Evolutionary conservation across 2,329 filamentous ascomycete genomes (phyloP).

Genomic region (Fusarium temperatum): DNA sequence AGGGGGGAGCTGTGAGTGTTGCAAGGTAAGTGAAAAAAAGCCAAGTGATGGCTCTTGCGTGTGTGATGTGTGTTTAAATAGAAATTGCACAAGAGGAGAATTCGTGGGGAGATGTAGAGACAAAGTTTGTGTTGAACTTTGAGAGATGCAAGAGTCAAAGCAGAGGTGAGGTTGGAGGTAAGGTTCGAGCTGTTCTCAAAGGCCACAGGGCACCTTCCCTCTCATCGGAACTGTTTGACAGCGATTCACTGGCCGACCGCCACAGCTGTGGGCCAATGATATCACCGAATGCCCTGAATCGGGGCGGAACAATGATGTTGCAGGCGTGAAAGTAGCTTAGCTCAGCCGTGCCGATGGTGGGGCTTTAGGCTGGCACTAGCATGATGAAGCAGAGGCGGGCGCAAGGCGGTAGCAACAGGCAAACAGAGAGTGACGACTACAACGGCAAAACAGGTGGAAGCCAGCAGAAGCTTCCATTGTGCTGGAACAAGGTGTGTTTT

Average conservation of each 20-base stretch:
- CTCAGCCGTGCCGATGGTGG: slow-evolving; percentile 37
- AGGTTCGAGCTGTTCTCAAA: slow-evolving; percentile 41
- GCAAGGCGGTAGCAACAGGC: slow-evolving; percentile 37
- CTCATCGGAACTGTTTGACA: slow-evolving; percentile 37
- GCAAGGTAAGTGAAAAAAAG: slow-evolving; percentile 21
- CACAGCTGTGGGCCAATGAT: slow-evolving; percentile 48
- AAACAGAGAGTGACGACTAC: slow-evolving; percentile 42
- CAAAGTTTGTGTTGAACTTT: slow-evolving; percentile 24
- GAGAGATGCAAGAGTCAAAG: slow-evolving; percentile 34
- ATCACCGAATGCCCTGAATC: slow-evolving; percentile 40
- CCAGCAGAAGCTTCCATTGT: slow-evolving; percentile 36
- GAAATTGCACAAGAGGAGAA: background rate
- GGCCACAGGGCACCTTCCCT: slow-evolving; percentile 42
- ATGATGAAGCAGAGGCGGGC: slow-evolving; percentile 39
- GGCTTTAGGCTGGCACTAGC: slow-evolving; percentile 28
- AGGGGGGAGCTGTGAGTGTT: slow-evolving; percentile 30
- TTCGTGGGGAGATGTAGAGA: background rate
- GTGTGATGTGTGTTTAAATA: slow-evolving; percentile 1
- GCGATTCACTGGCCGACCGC: slow-evolving; percentile 43
- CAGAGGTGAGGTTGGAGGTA: slow-evolving; percentile 23
- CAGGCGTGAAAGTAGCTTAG: slow-evolving; percentile 37
- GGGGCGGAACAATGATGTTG: slow-evolving; percentile 51
- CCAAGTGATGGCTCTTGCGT: slow-evolving; percentile 29
- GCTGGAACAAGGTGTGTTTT: background rate
- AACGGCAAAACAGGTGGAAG: slow-evolving; percentile 36